Evolutionary conservation across 306 rosid genomes (phyloP), one percentile per base, ranked within the genome.

Genomic region (Inga oerstediana): DNA sequence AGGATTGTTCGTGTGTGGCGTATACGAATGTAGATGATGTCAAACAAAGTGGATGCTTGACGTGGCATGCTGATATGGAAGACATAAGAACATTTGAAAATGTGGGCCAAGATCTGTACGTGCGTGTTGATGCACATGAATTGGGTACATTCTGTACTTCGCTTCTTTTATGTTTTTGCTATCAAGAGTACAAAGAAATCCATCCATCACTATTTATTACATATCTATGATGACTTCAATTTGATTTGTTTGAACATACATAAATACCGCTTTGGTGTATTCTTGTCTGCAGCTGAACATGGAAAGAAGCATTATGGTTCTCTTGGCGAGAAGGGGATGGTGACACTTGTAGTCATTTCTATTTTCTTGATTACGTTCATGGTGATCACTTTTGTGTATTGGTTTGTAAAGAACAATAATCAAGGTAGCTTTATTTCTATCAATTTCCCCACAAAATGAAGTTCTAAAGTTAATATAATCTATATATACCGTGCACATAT

Each of bases 1-100:
- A 43, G 59, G 89, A 91, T 61, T 93, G 97, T 44, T 80, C 91
- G 0, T 94, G 98, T 75, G 85, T 51, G 10, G 97, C 92, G 0
- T 94, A 87, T 70, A 79, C 91, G 7, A 76, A 51, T 62, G 89
- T 88, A 11, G 79, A 91, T 44, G 91, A 84, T 80, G 84, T 74
- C 48, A 24, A 45, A 0, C 80, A 88, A 43, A 87, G 61, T 85
- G 93, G 98, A 0, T 91, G 98, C 76, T 17, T 93, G 80, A 77
- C 83, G 37, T 93, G 98, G 98, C 83, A 86, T n/a, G 84, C 86
- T 10, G 49, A 69, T 11, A 69, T 69, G 74, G 74, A 69, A 44
- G 51, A 69, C 10, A 69, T 35, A 0, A 69, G 51, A 22, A 69
- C 74, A 7, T 69, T 8, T 2, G 10, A 22, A 11, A 2, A 20